Percentiles rank a stretch among this genome's conserved stretches.
These are phyloP conservation scores for Citrus trifoliata DNA, from an alignment of 345 rosid genomes.

Conservation along the genomic window DNA sequence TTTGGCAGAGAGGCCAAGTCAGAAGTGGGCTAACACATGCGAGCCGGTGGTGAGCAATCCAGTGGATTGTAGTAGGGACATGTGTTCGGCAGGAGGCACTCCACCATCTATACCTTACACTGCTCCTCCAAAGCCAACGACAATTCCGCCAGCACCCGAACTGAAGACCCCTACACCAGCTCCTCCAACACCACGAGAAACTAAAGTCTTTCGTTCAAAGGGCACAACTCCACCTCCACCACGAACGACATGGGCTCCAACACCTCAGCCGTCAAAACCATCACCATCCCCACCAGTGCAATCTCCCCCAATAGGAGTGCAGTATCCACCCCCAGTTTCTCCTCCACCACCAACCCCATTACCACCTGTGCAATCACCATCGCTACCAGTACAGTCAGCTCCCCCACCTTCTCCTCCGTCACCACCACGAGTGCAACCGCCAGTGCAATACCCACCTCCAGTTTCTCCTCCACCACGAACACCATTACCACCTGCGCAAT, in stretches of 20 bases:
- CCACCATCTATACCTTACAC: background rate
- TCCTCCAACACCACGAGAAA: background rate
- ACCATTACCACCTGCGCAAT: background rate
- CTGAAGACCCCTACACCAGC: background rate
- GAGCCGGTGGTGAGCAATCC: slow-evolving; percentile 43
- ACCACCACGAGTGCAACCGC: background rate
- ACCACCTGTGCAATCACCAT: background rate
- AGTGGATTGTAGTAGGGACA: slow-evolving; percentile 70
- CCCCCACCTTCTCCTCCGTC: background rate
- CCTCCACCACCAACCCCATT: background rate
- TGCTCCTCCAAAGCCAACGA: background rate
- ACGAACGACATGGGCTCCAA: too few species aligned
- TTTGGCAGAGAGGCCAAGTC: slow-evolving; percentile 43
- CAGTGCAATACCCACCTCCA: background rate
- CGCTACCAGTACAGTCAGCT: background rate
- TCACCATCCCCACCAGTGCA: background rate
- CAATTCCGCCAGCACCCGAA: background rate
- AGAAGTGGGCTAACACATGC: slow-evolving; percentile 38
- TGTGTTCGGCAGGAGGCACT: slow-evolving; percentile 28
- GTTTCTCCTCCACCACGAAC: background rate
- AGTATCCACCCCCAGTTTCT: background rate
- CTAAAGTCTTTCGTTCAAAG: too few species aligned
- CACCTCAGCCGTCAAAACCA: background rate
- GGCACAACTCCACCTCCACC: too few species aligned
- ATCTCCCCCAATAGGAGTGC: background rate